Base-by-base conservation (phyloP, 768 basidiomycete species). In the Lactifluus pinguis region DNA sequence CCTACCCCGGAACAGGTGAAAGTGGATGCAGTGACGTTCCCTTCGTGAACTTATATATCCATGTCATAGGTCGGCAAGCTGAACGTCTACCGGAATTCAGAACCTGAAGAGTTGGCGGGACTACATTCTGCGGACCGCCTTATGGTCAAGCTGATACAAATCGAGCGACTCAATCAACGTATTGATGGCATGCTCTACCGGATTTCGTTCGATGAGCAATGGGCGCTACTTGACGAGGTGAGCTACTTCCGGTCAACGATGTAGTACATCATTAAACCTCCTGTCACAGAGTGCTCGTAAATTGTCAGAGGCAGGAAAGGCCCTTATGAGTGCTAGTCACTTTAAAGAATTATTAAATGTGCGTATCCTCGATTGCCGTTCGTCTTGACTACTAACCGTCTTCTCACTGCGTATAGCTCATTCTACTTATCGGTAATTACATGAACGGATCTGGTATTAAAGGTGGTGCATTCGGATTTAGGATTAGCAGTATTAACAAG, bases 391-490 rank as follows among this genome's bases (percentile, higher is more conserved):
- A 5, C 44, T 30, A 9, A n/a, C 19, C 11, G 2, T 38, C 6
- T 49, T 8, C 1, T 29, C 11, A 19, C 36, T 13, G 11, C 36
- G 1, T 48, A 19, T 55, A 87, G 87, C 81, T 99, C 45, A 97
- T 98, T 65, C 84, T 99, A 14, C 80, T 95, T 67, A 83, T 99
- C 66, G 95, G 95, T 47, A 99, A 99, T 72, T 99, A 93, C 72
- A 94, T 98, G 87, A 99, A 99, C 70, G 92, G 94, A 6, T 88
- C 92, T 55, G 93, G 95, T 56, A 81, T 92, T 68, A 97, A 95
- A 72, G 95, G 95, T 57, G 95, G 95, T 36, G 97, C 97, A 1
- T 95, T 91, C 67, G 95, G 95, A 61, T 99, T 99, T 82, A 85
- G 89, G 68, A 84, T 98, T 55, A 93, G 92, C 75, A 95, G 94